Evolutionary conservation across 2,329 filamentous ascomycete genomes (phyloP).

Genomic region (Colletotrichum gloeosporioides): DNA sequence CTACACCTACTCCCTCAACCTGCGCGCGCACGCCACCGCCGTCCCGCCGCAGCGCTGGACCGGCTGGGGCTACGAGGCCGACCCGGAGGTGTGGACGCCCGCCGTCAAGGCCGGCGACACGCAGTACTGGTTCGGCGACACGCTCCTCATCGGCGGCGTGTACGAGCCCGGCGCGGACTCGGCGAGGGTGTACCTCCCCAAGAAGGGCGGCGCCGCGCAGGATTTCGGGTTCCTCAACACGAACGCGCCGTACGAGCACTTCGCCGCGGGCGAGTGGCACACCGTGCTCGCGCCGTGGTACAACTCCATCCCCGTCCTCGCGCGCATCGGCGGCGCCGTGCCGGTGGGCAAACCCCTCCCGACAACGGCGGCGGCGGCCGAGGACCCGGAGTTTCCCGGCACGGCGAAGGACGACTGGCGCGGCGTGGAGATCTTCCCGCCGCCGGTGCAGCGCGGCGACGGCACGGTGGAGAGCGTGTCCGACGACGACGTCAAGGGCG

Average conservation of each 20-base stretch:
- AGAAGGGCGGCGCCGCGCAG: conserved; percentile 45
- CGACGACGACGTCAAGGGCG: conserved; percentile 8
- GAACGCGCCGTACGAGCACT: conserved; percentile 64
- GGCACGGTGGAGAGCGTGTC: neutral
- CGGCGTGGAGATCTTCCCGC: conserved; percentile 48
- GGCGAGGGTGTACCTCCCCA: conserved; percentile 67
- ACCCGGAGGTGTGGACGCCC: conserved; percentile 69
- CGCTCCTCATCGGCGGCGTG: conserved; percentile 69
- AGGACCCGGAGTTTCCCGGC: conserved; percentile 41
- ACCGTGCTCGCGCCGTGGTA: conserved; percentile 47
- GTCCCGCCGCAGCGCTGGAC: conserved; percentile 73
- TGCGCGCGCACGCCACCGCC: conserved; percentile 66
- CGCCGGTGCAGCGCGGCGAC: conserved; percentile 20
- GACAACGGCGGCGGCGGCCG: conserved; percentile 38
- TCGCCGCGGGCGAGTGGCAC: conserved; percentile 48
- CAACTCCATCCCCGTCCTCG: conserved; percentile 43
- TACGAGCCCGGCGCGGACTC: conserved; percentile 63
- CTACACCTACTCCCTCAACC: conserved; percentile 70
- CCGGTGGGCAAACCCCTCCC: conserved; percentile 40
- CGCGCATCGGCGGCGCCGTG: conserved; percentile 43
- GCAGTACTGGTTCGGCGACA: conserved; percentile 77
- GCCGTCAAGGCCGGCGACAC: conserved; percentile 67
- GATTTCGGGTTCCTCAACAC: conserved; percentile 68
- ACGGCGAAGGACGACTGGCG: conserved; percentile 47
- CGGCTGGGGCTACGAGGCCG: conserved; percentile 74